phyloP scores from a whole-genome alignment of 2,329 filamentous ascomycete species.

The Stemphylium vesicarium region DNA sequence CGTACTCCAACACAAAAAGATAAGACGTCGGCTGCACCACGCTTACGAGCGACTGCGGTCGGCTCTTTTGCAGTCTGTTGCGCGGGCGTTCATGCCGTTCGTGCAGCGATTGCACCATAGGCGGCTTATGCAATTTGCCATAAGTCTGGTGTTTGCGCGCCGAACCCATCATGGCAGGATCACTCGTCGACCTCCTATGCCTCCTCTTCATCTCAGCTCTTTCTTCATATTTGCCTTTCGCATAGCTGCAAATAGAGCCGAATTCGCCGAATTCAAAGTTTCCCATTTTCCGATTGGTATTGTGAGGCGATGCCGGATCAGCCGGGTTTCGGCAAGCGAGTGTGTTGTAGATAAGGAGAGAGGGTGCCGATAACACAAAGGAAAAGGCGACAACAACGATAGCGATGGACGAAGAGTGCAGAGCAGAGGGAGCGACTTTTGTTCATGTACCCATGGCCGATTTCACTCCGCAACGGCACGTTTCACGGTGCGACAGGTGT shows the following conservation, averaged over 20 bases:
- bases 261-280: conserved; percentile 12
- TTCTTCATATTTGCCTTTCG: conserved; percentile 19
- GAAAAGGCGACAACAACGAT: conserved; percentile 3
- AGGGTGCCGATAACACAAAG: not conserved
- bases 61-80: conserved; percentile 21
- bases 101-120: conserved; percentile 13
- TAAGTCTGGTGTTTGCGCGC: conserved; percentile 5
- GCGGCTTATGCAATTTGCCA: conserved; percentile 26
- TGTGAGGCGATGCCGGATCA: not conserved
- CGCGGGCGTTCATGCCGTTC: conserved; percentile 19
- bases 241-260: conserved; percentile 18
- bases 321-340: conserved; percentile 7
- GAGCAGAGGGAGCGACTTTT: not conserved
- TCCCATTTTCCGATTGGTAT: conserved; percentile 8
- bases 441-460: not conserved
- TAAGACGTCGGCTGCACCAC: not conserved
- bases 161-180: conserved; percentile 2
- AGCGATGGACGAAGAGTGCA: not conserved
- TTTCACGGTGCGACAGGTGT: conserved; percentile 19
- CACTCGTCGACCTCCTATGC: conserved; percentile 13
- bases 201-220: conserved; percentile 13
- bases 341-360: not conserved
- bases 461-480: conserved; percentile 3
- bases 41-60: not conserved
- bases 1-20: conserved; percentile 28